Conservation (phyloP, 345 rosid species). For the Corymbia maculata region DNA sequence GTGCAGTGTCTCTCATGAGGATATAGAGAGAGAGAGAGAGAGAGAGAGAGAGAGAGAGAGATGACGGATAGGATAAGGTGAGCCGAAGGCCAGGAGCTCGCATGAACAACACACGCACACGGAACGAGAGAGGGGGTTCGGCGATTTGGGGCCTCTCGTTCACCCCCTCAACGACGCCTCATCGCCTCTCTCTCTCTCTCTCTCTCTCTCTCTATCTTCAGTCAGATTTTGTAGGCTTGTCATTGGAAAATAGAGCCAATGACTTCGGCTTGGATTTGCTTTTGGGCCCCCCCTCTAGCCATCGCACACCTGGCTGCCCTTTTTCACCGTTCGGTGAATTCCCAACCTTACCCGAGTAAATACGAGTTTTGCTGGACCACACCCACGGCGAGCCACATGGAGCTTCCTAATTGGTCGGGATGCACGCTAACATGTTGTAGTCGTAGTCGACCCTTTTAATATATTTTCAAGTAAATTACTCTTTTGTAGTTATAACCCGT, state of each 20-base stretch:
- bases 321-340: neutral
- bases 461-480: too few relatives aligned
- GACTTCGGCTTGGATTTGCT: neutral
- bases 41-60: neutral
- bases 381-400: neutral
- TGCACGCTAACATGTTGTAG: too few relatives aligned
- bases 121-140: neutral
- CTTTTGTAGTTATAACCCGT: neutral
- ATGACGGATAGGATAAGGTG: slow-evolving; percentile 11
- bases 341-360: neutral
- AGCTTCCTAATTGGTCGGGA: too few relatives aligned
- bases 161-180: neutral
- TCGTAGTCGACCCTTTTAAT: too few relatives aligned
- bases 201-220: neutral
- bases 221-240: neutral
- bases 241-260: neutral
- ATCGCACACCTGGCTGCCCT: neutral
- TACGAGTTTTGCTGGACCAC: too few relatives aligned
- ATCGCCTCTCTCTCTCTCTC: neutral
- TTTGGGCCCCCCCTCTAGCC: neutral
- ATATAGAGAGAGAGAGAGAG: neutral
- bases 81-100: neutral
- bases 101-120: neutral
- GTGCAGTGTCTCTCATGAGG: neutral
- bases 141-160: slow-evolving; percentile 7